phyloP scores from a whole-genome alignment of 208 protist species.

The Trypanosomatidae sp. region DNA sequence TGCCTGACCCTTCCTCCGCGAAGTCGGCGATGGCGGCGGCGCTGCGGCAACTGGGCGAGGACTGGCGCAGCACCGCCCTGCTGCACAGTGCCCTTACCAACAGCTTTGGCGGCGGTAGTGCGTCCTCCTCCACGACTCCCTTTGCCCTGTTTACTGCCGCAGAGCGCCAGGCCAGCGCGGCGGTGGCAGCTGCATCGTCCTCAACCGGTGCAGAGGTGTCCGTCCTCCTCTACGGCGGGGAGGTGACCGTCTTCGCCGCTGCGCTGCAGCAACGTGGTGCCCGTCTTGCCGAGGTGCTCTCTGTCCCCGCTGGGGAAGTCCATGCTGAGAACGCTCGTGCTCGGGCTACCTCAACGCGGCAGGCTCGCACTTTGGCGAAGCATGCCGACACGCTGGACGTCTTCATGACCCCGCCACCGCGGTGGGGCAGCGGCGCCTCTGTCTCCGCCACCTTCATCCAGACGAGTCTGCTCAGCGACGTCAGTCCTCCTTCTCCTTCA shows the following conservation, averaged over 20 bases:
- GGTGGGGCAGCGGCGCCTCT: neutral
- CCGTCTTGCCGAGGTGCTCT: slow-evolving; percentile 2
- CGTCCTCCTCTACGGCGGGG: slow-evolving; percentile 10
- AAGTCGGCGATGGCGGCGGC: slow-evolving; percentile 8
- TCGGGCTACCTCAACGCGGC: neutral
- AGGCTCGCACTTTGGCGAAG: neutral
- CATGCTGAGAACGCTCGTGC: neutral
- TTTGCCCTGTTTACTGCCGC: neutral
- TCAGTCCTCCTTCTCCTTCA: neutral
- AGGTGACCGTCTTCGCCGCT: slow-evolving; percentile 17
- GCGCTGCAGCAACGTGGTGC: slow-evolving; percentile 12
- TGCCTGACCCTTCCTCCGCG: neutral
- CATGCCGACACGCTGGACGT: neutral
- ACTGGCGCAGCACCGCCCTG: slow-evolving; percentile 1
- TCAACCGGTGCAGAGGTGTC: too few relatives aligned
- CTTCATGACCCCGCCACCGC: slow-evolving; percentile 4
- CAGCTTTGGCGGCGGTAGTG: too few relatives aligned
- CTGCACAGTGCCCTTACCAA: too few relatives aligned
- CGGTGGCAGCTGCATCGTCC: too few relatives aligned
- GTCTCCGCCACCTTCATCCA: neutral
- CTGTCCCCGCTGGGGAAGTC: neutral
- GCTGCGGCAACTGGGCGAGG: neutral
- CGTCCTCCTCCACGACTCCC: neutral
- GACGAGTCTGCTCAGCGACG: neutral
- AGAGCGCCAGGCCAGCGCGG: neutral